Evolutionary conservation across 169 alveolate genomes (phyloP), one percentile per base, ranked within the genome.

Genomic region (Cryptosporidium sp.): DNA sequence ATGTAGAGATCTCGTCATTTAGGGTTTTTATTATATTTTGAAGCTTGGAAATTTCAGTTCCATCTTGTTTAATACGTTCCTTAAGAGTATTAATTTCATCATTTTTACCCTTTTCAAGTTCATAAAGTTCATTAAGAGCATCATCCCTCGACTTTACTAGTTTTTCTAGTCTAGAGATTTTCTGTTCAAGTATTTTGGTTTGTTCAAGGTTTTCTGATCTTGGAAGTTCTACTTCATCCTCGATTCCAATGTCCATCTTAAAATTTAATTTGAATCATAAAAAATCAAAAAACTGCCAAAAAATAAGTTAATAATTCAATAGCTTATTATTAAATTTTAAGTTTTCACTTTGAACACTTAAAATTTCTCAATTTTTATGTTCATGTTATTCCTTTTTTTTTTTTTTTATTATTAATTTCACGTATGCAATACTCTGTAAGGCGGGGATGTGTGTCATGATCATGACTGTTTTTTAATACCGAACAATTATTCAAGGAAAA

Each of bases 71-170:
- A 42, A 80, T 62, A 21, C 89, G 89, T 18, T 62, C 75, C 18
- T 80, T 80, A 16, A 80, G 68, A 42, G 73, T 16, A 44, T 0
- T 44, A 37, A 80, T 80, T 60, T 80, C 89, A 31, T 80, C 89
- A 31, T 39, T 80, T 51, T 80, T 80, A 42, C 37, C 39, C 52
- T 60, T 80, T 33, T 80, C 89, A 16, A 80, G 35, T 21, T 80
- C 89, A 80, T 80, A 80, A 42, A 80, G 45, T 39, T 80, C 89
- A 80, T 62, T 80, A 5, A 80, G 53, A 14, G 89, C 69, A 14
- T 80, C 89, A 39, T 80, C 89, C 31, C 89, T 80, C 29, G 89
- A 80, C 65, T 80, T 80, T 44, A 80, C 89, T 37, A 80, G 33
- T 16, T 80, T 80, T 62, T 80, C 89, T 1, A 80, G 75, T 48